These are phyloP conservation scores for Debaryomycetaceae sp. DNA, from an alignment of 1,139 yeast genomes.

Conservation along the genomic window DNA sequence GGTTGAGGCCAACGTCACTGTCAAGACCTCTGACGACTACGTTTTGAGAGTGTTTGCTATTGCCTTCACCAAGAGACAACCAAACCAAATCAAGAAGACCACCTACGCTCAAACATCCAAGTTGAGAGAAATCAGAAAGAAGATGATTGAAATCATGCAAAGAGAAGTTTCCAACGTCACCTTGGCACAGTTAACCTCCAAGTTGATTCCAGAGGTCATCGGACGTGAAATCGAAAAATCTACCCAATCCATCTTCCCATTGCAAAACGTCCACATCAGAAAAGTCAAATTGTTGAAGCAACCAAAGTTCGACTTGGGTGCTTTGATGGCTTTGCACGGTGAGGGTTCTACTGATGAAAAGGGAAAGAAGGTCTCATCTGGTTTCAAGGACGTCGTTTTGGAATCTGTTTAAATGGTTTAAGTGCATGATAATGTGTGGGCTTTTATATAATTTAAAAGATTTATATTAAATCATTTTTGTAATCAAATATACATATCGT, in stretches of 20 bases:
- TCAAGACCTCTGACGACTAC: slow-evolving; percentile 50
- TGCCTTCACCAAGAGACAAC: slow-evolving; percentile 54
- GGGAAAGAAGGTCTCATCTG: slow-evolving; percentile 50
- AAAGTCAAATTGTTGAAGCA: slow-evolving; percentile 52
- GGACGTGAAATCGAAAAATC: slow-evolving; percentile 55
- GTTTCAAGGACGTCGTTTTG: slow-evolving; percentile 52
- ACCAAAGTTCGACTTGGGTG: slow-evolving; percentile 53
- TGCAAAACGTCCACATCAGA: slow-evolving; percentile 53
- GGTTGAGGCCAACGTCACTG: slow-evolving; percentile 52
- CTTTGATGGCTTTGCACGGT: slow-evolving; percentile 51
- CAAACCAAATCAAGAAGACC: slow-evolving; percentile 50
- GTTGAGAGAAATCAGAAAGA: slow-evolving; percentile 51
- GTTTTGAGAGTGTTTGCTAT: slow-evolving; percentile 49
- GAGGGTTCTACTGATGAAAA: slow-evolving; percentile 50
- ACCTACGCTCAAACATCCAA: slow-evolving; percentile 51
- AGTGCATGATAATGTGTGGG: background rate
- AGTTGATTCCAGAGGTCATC: slow-evolving; percentile 52
- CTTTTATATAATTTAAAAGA: slow-evolving; percentile 2
- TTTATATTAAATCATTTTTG: slow-evolving; percentile 4
- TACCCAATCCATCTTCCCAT: slow-evolving; percentile 50
- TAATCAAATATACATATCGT: slow-evolving; percentile 5
- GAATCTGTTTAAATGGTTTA: slow-evolving; percentile 37
- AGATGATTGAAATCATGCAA: slow-evolving; percentile 51
- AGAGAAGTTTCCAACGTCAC: slow-evolving; percentile 51
- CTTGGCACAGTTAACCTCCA: slow-evolving; percentile 49